Conservation (phyloP, 2,329 filamentous ascomycete species). For the Chrysoporthe austroafricana region DNA sequence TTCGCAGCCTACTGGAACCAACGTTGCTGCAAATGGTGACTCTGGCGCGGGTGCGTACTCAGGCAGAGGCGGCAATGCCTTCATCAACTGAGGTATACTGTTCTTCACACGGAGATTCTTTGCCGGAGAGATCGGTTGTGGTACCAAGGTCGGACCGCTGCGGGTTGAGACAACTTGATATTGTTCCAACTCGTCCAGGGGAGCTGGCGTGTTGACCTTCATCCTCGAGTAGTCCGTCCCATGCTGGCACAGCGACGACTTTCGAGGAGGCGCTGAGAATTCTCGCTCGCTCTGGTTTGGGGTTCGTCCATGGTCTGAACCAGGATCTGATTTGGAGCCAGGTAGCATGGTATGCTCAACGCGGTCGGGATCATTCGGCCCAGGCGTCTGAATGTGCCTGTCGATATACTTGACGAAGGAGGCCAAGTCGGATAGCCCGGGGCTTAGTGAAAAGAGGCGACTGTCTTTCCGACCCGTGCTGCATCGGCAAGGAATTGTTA, state of each 20-base stretch:
- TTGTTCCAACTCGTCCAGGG: constrained; percentile 18
- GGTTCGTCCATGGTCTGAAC: neutral
- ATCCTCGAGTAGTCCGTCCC: constrained; percentile 15
- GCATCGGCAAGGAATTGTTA: neutral
- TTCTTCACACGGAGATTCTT: constrained; percentile 51
- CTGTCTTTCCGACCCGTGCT: constrained; percentile 25
- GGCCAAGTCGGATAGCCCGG: constrained; percentile 32
- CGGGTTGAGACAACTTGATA: constrained; percentile 27
- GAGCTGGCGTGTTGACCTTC: constrained; percentile 9
- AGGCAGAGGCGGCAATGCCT: constrained; percentile 53
- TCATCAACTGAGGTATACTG: constrained; percentile 57
- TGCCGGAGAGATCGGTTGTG: constrained; percentile 53
- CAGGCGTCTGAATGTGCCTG: constrained; percentile 22
- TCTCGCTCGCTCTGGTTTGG: neutral
- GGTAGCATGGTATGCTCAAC: neutral
- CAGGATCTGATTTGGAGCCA: neutral
- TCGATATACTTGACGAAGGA: constrained; percentile 33
- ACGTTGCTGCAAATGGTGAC: constrained; percentile 19
- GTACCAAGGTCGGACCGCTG: constrained; percentile 44
- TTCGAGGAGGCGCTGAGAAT: constrained; percentile 19
- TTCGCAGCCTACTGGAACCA: constrained; percentile 23
- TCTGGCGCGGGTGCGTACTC: constrained; percentile 27
- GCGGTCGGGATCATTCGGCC: neutral
- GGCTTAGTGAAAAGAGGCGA: constrained; percentile 31
- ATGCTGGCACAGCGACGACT: constrained; percentile 23